Evolutionary conservation across 2,329 filamentous ascomycete genomes (phyloP).

Genomic region (Aureobasidium sp.): DNA sequence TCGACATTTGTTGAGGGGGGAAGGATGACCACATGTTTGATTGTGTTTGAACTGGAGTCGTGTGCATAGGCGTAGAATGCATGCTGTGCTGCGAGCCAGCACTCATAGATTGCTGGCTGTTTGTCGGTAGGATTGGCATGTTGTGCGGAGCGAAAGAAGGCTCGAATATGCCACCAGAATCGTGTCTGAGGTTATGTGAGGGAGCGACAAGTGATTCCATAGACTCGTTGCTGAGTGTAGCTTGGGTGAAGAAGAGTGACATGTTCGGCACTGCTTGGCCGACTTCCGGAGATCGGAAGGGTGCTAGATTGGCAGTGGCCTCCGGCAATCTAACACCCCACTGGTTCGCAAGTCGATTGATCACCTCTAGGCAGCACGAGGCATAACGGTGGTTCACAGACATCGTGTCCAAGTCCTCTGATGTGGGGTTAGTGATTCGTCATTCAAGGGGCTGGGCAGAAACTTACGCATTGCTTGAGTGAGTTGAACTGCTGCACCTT

Average conservation of each 20-base stretch:
- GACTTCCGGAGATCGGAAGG: not conserved
- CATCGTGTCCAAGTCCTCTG: conserved; percentile 31
- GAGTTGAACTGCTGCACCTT: conserved; percentile 29
- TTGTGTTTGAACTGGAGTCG: not conserved
- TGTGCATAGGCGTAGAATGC: conserved; percentile 3
- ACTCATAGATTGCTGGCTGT: not conserved
- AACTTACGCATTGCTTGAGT: conserved; percentile 29
- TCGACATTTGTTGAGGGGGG: not conserved
- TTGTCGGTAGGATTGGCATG: not conserved
- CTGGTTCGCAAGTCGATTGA: conserved; percentile 32
- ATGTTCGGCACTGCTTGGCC: conserved; percentile 1
- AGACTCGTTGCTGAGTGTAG: conserved; percentile 8
- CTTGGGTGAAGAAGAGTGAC: conserved; percentile 9
- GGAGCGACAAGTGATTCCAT: not conserved
- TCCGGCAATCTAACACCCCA: conserved; percentile 37
- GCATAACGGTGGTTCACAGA: conserved; percentile 36
- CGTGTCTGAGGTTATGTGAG: not conserved
- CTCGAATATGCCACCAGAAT: conserved; percentile 9
- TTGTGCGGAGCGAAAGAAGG: conserved; percentile 9
- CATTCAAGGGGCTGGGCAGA: not conserved
- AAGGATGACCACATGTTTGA: conserved; percentile 1
- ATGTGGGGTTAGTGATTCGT: not conserved
- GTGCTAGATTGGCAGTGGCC: conserved; percentile 15
- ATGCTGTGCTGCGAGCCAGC: not conserved
- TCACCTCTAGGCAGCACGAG: conserved; percentile 33